Evolutionary conservation across 1,139 yeast genomes (phyloP).

Genomic region (Yarrowia galli): DNA sequence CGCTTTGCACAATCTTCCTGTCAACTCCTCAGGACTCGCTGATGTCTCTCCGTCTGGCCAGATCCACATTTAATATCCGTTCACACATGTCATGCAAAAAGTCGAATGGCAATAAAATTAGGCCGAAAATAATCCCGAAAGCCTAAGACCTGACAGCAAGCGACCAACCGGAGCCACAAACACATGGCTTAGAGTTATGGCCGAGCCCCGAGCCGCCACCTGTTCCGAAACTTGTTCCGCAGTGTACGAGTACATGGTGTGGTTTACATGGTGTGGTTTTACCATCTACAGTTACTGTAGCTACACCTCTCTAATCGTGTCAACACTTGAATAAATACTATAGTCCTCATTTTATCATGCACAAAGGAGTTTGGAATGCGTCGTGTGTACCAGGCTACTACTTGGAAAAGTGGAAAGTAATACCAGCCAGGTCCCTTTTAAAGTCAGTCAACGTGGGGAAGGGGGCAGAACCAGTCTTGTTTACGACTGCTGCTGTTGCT

Average conservation of each 20-base stretch:
- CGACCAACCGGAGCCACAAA: background rate
- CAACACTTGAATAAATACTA: slow-evolving; percentile 4
- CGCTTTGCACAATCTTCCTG: background rate
- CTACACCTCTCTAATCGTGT: background rate
- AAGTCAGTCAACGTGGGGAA: no score
- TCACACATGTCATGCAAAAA: background rate
- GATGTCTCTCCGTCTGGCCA: background rate
- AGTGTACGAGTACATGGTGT: no score
- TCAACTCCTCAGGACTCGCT: background rate
- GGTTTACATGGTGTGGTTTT: no score
- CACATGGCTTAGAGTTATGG: background rate
- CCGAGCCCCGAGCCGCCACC: background rate
- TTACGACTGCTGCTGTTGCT: slow-evolving; percentile 7
- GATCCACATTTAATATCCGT: background rate
- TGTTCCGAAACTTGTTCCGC: background rate
- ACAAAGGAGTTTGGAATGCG: background rate
- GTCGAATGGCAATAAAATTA: background rate
- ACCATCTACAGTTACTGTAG: no score
- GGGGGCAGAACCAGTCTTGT: background rate
- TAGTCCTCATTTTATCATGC: background rate
- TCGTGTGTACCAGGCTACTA: slow-evolving; percentile 1
- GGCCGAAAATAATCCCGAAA: slow-evolving; percentile 5
- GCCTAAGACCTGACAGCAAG: background rate
- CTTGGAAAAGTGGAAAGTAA: background rate
- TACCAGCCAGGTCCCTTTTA: no score